Conservation (phyloP, 371 early-diverging fungal genomes). For the Homolaphlyctis polyrhiza region DNA sequence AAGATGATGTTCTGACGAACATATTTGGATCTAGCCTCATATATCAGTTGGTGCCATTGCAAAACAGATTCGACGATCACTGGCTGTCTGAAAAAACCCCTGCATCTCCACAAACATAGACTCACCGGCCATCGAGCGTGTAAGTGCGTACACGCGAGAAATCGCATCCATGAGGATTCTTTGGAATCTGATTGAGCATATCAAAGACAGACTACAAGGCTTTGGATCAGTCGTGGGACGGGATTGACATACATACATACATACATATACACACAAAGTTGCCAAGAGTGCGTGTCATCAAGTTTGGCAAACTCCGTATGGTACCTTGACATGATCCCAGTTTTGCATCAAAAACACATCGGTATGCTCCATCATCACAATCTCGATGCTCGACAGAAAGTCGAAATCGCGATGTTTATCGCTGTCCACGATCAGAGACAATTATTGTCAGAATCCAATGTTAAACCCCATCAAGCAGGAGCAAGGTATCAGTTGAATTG, state of each 20-base stretch:
- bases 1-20: conserved; percentile 84
- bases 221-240: background rate
- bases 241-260: conserved; percentile 5
- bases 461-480: background rate
- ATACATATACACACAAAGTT: conserved; percentile 5
- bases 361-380: conserved; percentile 81
- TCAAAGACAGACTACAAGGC: conserved; percentile 59
- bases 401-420: conserved; percentile 87
- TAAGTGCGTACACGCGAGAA: conserved; percentile 86
- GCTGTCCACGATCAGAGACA: conserved; percentile 20
- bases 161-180: conserved; percentile 83
- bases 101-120: background rate
- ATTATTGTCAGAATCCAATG: background rate
- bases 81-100: no score
- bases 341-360: conserved; percentile 93
- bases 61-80: conserved; percentile 1
- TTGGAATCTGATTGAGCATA: conserved; percentile 81
- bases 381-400: conserved; percentile 87
- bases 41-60: conserved; percentile 4
- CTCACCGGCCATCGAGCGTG: conserved; percentile 65
- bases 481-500: background rate
- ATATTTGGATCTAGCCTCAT: conserved; percentile 57
- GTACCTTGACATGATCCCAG: conserved; percentile 84
- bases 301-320: background rate
- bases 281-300: background rate